These are phyloP conservation scores for Gardenia jasminoides DNA, from an alignment of 257 asterid genomes.

Conservation along the genomic window DNA sequence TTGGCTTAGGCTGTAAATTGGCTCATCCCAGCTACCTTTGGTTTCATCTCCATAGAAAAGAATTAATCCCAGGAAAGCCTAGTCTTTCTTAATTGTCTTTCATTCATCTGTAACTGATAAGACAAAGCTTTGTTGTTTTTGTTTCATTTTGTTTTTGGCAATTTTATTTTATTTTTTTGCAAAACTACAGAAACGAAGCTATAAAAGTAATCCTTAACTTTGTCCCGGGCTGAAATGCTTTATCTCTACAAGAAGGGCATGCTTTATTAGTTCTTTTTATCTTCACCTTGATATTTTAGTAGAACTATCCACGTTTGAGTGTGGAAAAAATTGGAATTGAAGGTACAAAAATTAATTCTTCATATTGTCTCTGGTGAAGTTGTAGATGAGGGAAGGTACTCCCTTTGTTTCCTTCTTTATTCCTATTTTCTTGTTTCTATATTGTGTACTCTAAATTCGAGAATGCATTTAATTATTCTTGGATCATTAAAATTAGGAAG, in stretches of 20 bases:
- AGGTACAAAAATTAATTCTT: not conserved
- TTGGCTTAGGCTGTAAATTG: conserved; percentile 14
- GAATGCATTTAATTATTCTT: not conserved
- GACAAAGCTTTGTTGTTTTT: too few species aligned
- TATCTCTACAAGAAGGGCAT: not conserved
- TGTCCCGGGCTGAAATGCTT: conserved; percentile 7
- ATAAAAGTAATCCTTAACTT: not conserved
- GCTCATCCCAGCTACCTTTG: not conserved
- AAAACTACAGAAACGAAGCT: not conserved
- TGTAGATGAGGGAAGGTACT: not conserved
- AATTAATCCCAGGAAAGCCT: not conserved
- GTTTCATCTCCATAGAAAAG: not conserved
- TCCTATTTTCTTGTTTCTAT: not conserved
- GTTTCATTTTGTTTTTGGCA: not conserved
- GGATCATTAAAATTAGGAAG: not conserved
- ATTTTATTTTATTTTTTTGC: not conserved
- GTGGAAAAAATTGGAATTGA: not conserved
- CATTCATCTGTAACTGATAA: not conserved
- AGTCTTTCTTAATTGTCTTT: too few species aligned
- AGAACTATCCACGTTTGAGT: not conserved
- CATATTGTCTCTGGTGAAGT: not conserved
- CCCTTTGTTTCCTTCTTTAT: not conserved
- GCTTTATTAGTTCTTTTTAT: not conserved
- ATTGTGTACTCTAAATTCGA: not conserved
- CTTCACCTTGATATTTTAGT: not conserved